Base-by-base conservation (phyloP, 495 filamentous ascomycete genomes). In the Corynascus novoguineensis region DNA sequence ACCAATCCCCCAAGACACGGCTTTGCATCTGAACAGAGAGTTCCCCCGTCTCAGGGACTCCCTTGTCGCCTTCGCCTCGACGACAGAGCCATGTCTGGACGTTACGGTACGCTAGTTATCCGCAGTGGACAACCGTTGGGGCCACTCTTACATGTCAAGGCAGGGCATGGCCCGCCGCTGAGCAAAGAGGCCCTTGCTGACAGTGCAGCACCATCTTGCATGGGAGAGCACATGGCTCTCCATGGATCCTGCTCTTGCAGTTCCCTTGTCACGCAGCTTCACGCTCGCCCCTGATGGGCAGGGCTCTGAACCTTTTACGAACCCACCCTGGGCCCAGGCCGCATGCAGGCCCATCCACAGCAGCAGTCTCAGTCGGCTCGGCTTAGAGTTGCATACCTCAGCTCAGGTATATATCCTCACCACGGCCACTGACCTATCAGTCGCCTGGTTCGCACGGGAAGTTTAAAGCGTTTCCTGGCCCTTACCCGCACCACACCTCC, bases 341-440 rank as follows among this genome's bases (percentile, higher is more conserved):
- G 56, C 58, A 59, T 59, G 57, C 29, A 41, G 37, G 15, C 17
- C n/a, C 37, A 41, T 15, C 34, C 52, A 44, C 14, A 19, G 12
- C 21, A 22, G 22, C n/a, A n/a, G 42, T 25, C 31, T 35, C 52
- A n/a, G n/a, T n/a, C n/a, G n/a, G n/a, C 52, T 15, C 32, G 24
- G 34, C 37, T 34, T 21, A 19, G 50, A 38, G n/a, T 59, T 44
- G 44, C 34, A 54, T 24, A 19, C 45, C 44, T 41, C n/a, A 56
- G 42, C n/a, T n/a, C n/a, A n/a, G 44, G 59, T 69, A 67, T 68
- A 69, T 66, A 69, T 25, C 57, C 57, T 69, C 62, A 61, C 53
- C 55, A 60, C 57, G 14, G 42, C 58, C 59, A 50, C 51, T 55
- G 59, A 55, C 61, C 65, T 64, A 57, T 61, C 63, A 70, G 53